These are phyloP conservation scores for Verticillium alfalfae DNA, from an alignment of 2,329 filamentous ascomycete genomes.

Conservation along the genomic window DNA sequence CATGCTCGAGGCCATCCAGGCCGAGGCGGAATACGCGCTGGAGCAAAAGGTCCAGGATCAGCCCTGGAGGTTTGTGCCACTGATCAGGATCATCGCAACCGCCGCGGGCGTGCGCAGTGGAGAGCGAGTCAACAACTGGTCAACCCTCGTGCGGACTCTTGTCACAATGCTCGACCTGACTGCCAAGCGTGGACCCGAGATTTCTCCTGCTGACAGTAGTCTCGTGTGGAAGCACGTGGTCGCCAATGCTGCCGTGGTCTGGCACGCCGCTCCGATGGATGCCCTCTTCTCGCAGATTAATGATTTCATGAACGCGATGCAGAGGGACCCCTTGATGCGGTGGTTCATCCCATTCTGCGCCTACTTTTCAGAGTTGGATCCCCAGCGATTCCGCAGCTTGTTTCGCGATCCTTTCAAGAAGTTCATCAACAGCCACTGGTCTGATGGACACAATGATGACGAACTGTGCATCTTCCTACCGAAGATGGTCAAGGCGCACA, in stretches of 20 bases:
- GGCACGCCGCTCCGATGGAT: conserved; percentile 75
- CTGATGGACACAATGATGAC: conserved; percentile 57
- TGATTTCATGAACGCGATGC: conserved; percentile 59
- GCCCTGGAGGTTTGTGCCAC: conserved; percentile 38
- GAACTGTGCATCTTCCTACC: conserved; percentile 65
- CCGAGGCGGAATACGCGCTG: conserved; percentile 34
- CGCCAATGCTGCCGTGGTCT: conserved; percentile 57
- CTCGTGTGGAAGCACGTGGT: conserved; percentile 54
- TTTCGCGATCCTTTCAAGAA: conserved; percentile 77
- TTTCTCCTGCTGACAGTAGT: conserved; percentile 27
- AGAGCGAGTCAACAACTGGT: conserved; percentile 68
- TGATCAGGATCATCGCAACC: conserved; percentile 59
- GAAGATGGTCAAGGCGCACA: conserved; percentile 51
- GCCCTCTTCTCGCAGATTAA: conserved; percentile 66
- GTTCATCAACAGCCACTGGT: conserved; percentile 74
- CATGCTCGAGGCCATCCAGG: conserved; percentile 57
- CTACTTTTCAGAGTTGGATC: conserved; percentile 68
- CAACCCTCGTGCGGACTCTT: conserved; percentile 51
- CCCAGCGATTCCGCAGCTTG: conserved; percentile 71
- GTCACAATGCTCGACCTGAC: conserved; percentile 45
- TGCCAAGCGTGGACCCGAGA: conserved; percentile 29
- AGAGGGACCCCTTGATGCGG: conserved; percentile 57
- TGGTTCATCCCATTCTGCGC: conserved; percentile 85
- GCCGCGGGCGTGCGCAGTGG: conserved; percentile 78
- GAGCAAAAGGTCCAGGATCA: conserved; percentile 26